phyloP scores from a whole-genome alignment of 2,329 filamentous ascomycete species.

The Dothideomycetes sp. region DNA sequence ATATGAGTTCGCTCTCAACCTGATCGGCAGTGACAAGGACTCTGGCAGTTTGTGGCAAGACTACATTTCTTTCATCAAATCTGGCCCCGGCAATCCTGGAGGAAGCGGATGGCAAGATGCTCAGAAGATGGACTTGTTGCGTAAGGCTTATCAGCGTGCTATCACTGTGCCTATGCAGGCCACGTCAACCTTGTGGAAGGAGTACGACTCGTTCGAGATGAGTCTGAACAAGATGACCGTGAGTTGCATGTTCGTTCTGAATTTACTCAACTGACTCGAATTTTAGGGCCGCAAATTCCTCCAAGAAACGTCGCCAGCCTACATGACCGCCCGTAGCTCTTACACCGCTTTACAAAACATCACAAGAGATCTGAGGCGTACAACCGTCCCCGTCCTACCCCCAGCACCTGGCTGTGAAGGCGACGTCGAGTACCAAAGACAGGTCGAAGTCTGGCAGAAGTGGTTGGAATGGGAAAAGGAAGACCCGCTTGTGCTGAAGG shows the following conservation, averaged over 20 bases:
- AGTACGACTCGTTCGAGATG: constrained; percentile 96
- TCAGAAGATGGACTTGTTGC: constrained; percentile 91
- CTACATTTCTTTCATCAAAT: constrained; percentile 88
- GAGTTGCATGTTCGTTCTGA: constrained; percentile 27
- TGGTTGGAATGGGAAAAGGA: constrained; percentile 96
- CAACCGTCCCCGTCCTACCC: constrained; percentile 69
- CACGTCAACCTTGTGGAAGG: constrained; percentile 83
- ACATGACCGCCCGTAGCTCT: constrained; percentile 91
- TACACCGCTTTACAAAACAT: constrained; percentile 87
- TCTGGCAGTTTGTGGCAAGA: constrained; percentile 87
- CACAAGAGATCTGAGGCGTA: constrained; percentile 64
- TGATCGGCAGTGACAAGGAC: constrained; percentile 85
- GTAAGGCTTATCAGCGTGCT: constrained; percentile 86
- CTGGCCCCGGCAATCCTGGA: constrained; percentile 69
- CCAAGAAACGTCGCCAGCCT: constrained; percentile 82
- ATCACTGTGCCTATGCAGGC: constrained; percentile 78
- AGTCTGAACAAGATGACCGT: constrained; percentile 85
- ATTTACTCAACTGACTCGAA: constrained; percentile 16
- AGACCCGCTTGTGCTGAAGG: constrained; percentile 76
- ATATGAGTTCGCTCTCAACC: constrained; percentile 85
- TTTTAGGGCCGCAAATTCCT: constrained; percentile 83
- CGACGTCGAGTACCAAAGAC: constrained; percentile 70
- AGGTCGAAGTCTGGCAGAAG: constrained; percentile 81
- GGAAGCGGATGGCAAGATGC: constrained; percentile 90
- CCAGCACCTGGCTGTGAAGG: constrained; percentile 81